Conservation (phyloP, 768 basidiomycete species). For the Russula sp. region DNA sequence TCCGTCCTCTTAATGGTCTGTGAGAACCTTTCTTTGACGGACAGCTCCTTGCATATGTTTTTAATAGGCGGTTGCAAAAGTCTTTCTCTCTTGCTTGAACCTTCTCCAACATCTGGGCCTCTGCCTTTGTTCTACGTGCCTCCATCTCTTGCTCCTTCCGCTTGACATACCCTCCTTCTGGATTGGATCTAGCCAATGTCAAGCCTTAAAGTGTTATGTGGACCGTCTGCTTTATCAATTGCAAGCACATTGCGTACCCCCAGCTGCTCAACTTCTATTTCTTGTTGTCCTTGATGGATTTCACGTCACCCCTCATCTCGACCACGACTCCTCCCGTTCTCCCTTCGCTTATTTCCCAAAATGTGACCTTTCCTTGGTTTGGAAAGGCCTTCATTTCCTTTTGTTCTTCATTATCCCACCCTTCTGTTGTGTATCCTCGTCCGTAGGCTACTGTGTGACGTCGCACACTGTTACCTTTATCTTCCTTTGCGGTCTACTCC, state of each 20-base stretch:
- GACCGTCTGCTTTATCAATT: not conserved
- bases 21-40: not conserved
- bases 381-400: not conserved
- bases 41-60: not conserved
- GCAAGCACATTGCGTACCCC: not conserved
- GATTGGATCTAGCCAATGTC: not conserved
- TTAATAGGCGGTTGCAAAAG: not conserved
- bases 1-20: not conserved
- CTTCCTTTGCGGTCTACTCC: not conserved
- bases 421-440: not conserved
- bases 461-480: not conserved
- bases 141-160: not conserved
- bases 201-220: not conserved
- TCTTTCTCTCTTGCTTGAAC: not conserved
- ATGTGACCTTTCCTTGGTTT: not conserved
- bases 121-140: not conserved
- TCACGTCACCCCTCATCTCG: no score
- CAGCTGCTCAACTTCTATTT: not conserved
- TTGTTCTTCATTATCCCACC: not conserved
- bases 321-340: not conserved
- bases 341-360: not conserved
- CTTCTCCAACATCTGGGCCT: not conserved
- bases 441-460: not conserved
- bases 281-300: not conserved
- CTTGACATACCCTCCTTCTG: no score